Percentiles rank a stretch among this genome's conserved stretches.
Evolutionary conservation across 2,329 filamentous ascomycete species (phyloP).

Genomic region (Cercospora canescens): DNA sequence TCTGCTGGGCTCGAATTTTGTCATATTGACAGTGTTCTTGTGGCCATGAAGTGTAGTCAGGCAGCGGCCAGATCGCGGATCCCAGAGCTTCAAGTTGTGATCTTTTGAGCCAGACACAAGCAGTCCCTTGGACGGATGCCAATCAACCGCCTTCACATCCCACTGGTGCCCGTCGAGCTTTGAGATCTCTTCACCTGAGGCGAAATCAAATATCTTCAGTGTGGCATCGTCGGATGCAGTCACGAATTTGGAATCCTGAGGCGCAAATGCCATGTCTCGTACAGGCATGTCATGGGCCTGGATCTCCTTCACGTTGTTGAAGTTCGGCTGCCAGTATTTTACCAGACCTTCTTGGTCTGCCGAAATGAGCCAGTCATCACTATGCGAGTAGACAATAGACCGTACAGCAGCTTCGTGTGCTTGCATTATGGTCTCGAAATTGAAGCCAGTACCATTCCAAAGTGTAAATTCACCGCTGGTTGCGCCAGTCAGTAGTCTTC

Average conservation of each 20-base stretch:
- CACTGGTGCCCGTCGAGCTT: slow-evolving; percentile 91
- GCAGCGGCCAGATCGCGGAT: slow-evolving; percentile 86
- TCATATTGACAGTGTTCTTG: slow-evolving; percentile 95
- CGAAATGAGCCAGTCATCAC: slow-evolving; percentile 94
- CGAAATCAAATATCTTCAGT: slow-evolving; percentile 96
- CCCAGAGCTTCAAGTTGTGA: slow-evolving; percentile 96
- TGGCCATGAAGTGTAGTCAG: slow-evolving; percentile 93
- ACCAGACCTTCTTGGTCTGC: slow-evolving; percentile 92
- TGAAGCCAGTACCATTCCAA: slow-evolving; percentile 99
- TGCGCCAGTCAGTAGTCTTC: slow-evolving; percentile 85
- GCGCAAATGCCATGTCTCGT: slow-evolving; percentile 87
- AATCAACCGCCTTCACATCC: slow-evolving; percentile 96
- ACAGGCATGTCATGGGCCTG: slow-evolving; percentile 88
- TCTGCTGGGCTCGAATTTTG: slow-evolving; percentile 81
- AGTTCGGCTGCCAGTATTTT: slow-evolving; percentile 99
- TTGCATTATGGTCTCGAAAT: slow-evolving; percentile 99
- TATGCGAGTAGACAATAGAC: slow-evolving; percentile 84
- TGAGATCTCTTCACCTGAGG: slow-evolving; percentile 77
- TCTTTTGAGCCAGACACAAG: slow-evolving; percentile 97
- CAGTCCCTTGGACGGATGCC: slow-evolving; percentile 93
- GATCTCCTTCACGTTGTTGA: slow-evolving; percentile 97
- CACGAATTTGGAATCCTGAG: slow-evolving; percentile 92
- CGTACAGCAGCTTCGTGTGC: slow-evolving; percentile 88
- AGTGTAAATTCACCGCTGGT: slow-evolving; percentile 97
- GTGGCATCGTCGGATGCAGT: slow-evolving; percentile 93